These are phyloP conservation scores for Didymella segeticola DNA, from an alignment of 2,329 filamentous ascomycete genomes.

Conservation along the genomic window DNA sequence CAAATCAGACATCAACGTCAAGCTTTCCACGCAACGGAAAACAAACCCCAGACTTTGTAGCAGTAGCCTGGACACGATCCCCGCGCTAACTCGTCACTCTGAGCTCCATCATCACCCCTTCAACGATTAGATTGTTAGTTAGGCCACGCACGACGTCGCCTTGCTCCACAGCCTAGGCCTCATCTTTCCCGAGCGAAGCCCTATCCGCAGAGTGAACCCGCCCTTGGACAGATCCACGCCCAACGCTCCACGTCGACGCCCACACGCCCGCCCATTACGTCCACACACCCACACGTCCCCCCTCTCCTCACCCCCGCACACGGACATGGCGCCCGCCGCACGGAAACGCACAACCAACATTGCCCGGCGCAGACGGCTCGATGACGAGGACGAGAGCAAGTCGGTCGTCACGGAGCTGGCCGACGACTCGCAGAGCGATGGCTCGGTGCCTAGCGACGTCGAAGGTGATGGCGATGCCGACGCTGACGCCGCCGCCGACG, in stretches of 20 bases:
- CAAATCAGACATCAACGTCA: constrained; percentile 41
- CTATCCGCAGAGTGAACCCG: constrained; percentile 29
- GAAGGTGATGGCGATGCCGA: constrained; percentile 66
- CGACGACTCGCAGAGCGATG: constrained; percentile 70
- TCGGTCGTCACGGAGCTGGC: constrained; percentile 58
- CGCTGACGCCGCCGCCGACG: constrained; percentile 64
- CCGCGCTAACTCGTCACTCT: no score
- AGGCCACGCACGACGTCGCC: no score
- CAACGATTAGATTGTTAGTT: no score
- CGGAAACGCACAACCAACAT: constrained; percentile 46
- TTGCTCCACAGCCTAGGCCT: constrained; percentile 22
- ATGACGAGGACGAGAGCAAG: constrained; percentile 49
- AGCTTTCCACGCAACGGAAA: constrained; percentile 20
- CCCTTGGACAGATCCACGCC: constrained; percentile 15
- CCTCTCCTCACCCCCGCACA: constrained; percentile 22
- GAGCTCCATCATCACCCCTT: no score
- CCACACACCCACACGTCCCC: constrained; percentile 27
- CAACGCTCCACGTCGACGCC: no score
- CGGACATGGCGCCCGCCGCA: constrained; percentile 46
- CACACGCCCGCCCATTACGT: constrained; percentile 10
- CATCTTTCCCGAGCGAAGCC: constrained; percentile 24
- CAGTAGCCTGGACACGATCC: constrained; percentile 26
- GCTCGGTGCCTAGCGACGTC: constrained; percentile 62
- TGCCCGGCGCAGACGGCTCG: constrained; percentile 48
- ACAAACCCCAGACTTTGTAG: no score